Conservation (phyloP, 2,329 filamentous ascomycete genomes). For the Calonectria fujianensis region DNA sequence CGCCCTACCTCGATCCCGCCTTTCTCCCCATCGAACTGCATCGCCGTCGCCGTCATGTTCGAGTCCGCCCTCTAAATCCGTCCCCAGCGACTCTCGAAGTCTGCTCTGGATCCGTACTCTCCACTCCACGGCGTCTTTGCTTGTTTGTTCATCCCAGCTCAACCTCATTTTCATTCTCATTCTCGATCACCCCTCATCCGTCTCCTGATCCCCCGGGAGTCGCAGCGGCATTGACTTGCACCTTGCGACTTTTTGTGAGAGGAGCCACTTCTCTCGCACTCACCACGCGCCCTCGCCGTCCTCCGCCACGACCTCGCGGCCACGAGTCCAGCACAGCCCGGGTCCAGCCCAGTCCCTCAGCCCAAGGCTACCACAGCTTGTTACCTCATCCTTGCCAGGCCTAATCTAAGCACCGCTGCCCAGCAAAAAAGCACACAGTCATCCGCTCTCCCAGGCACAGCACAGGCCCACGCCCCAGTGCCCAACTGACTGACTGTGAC, state of each 20-base stretch:
- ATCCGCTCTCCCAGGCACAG: conserved; percentile 33
- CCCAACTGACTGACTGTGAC: conserved; percentile 51
- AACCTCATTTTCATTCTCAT: conserved; percentile 51
- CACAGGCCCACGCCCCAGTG: conserved; percentile 35
- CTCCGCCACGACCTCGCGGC: conserved; percentile 27
- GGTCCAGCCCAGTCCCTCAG: conserved; percentile 45
- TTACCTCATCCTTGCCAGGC: conserved; percentile 23
- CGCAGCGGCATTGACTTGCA: conserved; percentile 72
- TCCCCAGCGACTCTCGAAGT: conserved; percentile 73
- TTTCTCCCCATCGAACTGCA: conserved; percentile 70
- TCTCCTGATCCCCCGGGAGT: conserved; percentile 50
- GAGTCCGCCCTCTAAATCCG: conserved; percentile 70
- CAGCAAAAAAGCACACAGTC: conserved; percentile 35
- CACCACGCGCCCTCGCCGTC: conserved; percentile 41
- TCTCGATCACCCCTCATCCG: conserved; percentile 40
- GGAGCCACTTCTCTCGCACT: conserved; percentile 37
- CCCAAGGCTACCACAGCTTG: conserved; percentile 45
- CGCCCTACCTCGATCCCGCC: conserved; percentile 54
- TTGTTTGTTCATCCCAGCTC: conserved; percentile 45
- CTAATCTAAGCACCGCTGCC: conserved; percentile 29
- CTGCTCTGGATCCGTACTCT: conserved; percentile 67
- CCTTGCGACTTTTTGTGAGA: conserved; percentile 62
- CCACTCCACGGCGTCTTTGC: conserved; percentile 62
- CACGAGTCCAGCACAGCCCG: conserved; percentile 50
- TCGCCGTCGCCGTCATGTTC: conserved; percentile 71